Conservation (phyloP, 2,329 filamentous ascomycete genomes). For the Pseudogymnoascus sp. region DNA sequence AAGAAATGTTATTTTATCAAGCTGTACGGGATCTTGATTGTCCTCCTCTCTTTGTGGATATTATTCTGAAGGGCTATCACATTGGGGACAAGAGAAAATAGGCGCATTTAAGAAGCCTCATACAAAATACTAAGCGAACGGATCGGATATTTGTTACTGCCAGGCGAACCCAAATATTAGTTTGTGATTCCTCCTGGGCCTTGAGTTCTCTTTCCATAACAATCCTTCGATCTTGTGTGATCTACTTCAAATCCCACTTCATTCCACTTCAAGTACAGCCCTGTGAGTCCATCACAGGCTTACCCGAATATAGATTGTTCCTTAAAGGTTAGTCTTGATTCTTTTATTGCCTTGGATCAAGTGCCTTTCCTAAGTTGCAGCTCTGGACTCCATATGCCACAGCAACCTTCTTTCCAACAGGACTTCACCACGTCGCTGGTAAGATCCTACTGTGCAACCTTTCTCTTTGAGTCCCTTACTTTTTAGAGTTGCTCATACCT, state of each 20-base stretch:
- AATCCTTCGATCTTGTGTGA: not conserved
- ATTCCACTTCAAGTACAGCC: not conserved
- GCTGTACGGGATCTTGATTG: not conserved
- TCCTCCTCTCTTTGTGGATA: not conserved
- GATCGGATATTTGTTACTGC: not conserved
- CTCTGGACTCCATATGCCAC: not conserved
- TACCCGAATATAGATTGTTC: not conserved
- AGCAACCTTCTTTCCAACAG: not conserved
- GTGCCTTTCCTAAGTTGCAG: not conserved
- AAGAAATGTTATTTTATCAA: not conserved
- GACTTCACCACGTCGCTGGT: not conserved
- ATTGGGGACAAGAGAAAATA: not conserved
- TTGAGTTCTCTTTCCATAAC: conserved; percentile 1
- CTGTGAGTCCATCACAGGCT: conserved; percentile 1
- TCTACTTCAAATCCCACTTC: not conserved
- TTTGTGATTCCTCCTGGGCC: not conserved
- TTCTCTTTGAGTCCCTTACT: not conserved
- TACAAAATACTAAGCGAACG: not conserved
- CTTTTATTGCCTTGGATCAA: not conserved
- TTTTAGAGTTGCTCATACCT: not conserved
- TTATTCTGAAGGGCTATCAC: not conserved
- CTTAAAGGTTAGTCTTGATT: not conserved
- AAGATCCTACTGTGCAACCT: not conserved
- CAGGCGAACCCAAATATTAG: not conserved
- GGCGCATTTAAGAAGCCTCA: not conserved